phyloP scores from a whole-genome alignment of 768 basidiomycete genomes.

The Suillus bovinus region DNA sequence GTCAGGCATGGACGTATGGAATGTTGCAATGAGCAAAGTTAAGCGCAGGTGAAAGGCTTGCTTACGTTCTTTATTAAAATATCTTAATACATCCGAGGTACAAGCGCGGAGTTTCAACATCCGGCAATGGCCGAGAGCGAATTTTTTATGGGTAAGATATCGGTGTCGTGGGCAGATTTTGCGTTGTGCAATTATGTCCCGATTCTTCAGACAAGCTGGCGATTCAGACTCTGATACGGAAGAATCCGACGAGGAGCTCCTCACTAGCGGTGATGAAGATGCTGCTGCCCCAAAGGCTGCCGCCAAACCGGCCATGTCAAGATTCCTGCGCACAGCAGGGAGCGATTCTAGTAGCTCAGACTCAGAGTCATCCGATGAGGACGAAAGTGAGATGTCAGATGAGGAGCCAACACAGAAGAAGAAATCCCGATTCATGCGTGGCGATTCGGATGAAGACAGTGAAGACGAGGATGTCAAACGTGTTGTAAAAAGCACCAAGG shows the following conservation, averaged over 20 bases:
- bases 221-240: conserved; percentile 79
- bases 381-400: conserved; percentile 46
- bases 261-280: conserved; percentile 73
- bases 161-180: no score
- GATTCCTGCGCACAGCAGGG: conserved; percentile 69
- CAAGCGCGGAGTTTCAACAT: neutral
- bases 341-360: conserved; percentile 58
- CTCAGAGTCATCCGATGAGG: conserved; percentile 55
- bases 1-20: conserved; percentile 19
- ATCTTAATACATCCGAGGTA: no score
- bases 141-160: neutral
- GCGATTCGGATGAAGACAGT: conserved; percentile 51
- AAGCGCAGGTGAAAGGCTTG: neutral
- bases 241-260: conserved; percentile 72
- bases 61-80: neutral
- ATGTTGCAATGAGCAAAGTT: neutral
- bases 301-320: conserved; percentile 59
- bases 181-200: conserved; percentile 56
- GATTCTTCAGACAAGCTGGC: conserved; percentile 85
- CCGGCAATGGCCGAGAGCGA: conserved; percentile 1
- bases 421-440: conserved; percentile 41
- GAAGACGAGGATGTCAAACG: conserved; percentile 72
- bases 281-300: conserved; percentile 47
- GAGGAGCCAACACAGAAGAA: conserved; percentile 41
- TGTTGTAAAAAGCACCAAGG: conserved; percentile 80